Conservation (phyloP, 2,329 filamentous ascomycete species). For the Clonostachys byssicola region DNA sequence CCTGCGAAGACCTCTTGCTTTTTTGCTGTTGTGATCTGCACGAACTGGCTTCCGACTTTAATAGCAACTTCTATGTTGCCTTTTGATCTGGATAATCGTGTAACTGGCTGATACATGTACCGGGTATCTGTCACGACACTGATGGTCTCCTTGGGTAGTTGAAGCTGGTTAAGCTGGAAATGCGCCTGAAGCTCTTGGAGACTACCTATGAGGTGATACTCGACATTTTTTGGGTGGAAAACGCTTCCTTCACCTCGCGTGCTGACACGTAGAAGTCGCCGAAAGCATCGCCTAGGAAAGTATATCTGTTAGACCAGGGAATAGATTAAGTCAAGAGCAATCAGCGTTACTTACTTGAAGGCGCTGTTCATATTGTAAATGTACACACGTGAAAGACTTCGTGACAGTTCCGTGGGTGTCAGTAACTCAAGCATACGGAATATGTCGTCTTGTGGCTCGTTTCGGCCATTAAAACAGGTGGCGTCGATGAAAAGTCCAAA, state of each 20-base stretch:
- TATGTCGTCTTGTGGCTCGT: slow-evolving; percentile 61
- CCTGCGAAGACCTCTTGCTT: slow-evolving; percentile 65
- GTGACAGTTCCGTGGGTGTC: slow-evolving; percentile 56
- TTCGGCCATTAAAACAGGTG: slow-evolving; percentile 66
- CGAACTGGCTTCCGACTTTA: slow-evolving; percentile 65
- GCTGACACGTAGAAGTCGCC: slow-evolving; percentile 57
- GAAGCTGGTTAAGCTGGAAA: slow-evolving; percentile 62
- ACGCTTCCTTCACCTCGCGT: slow-evolving; percentile 55
- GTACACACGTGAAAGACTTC: slow-evolving; percentile 57
- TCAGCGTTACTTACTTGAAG: slow-evolving; percentile 43
- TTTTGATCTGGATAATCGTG: slow-evolving; percentile 62
- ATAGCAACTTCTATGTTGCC: slow-evolving; percentile 68
- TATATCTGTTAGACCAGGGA: not conserved
- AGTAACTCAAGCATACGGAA: slow-evolving; percentile 61
- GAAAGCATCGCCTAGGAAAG: slow-evolving; percentile 50
- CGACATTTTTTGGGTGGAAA: slow-evolving; percentile 61
- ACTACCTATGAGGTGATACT: slow-evolving; percentile 63
- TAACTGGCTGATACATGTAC: slow-evolving; percentile 62
- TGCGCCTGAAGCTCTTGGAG: slow-evolving; percentile 62
- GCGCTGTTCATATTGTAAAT: slow-evolving; percentile 73
- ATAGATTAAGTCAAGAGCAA: not conserved
- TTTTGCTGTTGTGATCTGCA: slow-evolving; percentile 65
- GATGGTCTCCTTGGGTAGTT: slow-evolving; percentile 67
- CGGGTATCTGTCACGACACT: slow-evolving; percentile 63
- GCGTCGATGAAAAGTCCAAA: slow-evolving; percentile 66